Evolutionary conservation across 257 asterid species (phyloP).

Genomic region (Solanum piurae): DNA sequence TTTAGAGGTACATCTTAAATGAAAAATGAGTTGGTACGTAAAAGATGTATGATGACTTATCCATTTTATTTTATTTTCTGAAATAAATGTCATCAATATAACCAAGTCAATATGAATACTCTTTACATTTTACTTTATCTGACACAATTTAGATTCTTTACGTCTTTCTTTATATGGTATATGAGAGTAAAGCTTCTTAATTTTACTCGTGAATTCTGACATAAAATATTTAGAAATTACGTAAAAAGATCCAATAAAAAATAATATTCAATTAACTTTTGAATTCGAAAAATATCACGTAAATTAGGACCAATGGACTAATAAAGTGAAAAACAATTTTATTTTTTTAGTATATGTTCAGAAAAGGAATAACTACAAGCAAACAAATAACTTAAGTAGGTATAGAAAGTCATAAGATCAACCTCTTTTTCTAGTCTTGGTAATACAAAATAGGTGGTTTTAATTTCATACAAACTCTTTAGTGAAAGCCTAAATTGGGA

Average conservation of each 20-base stretch:
- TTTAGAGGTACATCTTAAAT: neutral
- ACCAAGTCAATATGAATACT: neutral
- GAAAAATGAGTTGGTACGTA: neutral
- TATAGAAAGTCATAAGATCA: neutral
- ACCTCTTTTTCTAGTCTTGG: neutral
- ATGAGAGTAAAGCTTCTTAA: neutral
- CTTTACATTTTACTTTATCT: neutral
- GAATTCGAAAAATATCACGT: neutral
- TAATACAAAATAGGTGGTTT: neutral
- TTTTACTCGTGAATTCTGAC: neutral
- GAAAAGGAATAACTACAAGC: neutral
- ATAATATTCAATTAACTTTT: neutral
- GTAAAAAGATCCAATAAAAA: neutral
- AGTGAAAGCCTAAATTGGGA: neutral
- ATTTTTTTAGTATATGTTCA: neutral
- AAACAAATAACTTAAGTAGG: neutral
- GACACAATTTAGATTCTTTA: neutral
- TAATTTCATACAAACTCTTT: neutral
- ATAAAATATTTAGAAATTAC: neutral
- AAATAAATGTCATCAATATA: neutral
- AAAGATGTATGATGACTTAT: slow-evolving; percentile 2
- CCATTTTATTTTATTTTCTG: neutral
- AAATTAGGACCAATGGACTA: neutral
- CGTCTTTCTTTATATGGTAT: neutral
- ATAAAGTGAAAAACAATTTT: neutral